A percentile compares a stretch with the other conserved stretches of the same genome.
Evolutionary conservation across 257 asterid species (phyloP).

Genomic region (Verbascum thapsus): DNA sequence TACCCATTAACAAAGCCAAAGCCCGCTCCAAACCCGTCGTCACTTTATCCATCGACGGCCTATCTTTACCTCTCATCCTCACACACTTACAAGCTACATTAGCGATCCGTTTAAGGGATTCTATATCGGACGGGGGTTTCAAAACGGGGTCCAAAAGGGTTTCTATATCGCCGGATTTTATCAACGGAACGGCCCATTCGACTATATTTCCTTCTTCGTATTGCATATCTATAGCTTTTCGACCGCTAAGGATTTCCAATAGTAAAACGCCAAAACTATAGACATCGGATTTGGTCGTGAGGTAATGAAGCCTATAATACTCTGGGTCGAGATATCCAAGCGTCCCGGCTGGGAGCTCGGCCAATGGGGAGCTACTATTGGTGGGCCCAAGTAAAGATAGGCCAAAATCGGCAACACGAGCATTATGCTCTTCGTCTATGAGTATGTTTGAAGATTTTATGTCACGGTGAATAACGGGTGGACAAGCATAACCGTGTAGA

Average conservation of each 20-base stretch:
- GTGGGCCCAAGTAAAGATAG: constrained; percentile 75
- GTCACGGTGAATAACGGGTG: constrained; percentile 81
- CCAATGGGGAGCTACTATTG: constrained; percentile 71
- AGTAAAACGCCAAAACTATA: constrained; percentile 78
- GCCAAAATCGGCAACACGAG: constrained; percentile 79
- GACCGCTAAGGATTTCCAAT: constrained; percentile 68
- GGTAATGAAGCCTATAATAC: constrained; percentile 76
- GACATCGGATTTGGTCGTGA: constrained; percentile 73
- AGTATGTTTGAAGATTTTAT: constrained; percentile 81
- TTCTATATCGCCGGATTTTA: constrained; percentile 58
- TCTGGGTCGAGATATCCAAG: constrained; percentile 84
- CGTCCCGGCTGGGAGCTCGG: constrained; percentile 77
- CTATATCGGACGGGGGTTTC: constrained; percentile 54
- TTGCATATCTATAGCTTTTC: constrained; percentile 77
- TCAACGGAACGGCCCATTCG: constrained; percentile 79
- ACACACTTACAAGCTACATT: constrained; percentile 76
- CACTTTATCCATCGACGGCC: constrained; percentile 84
- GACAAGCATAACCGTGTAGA: constrained; percentile 78
- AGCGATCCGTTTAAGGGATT: constrained; percentile 66
- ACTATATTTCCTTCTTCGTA: constrained; percentile 78
- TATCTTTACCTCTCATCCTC: constrained; percentile 79
- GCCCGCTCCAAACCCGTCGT: constrained; percentile 74
- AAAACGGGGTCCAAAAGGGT: constrained; percentile 57
- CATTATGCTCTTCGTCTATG: constrained; percentile 80
- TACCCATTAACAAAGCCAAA: constrained; percentile 68